These are phyloP conservation scores for Epichloe elymi DNA, from an alignment of 2,329 filamentous ascomycete species.

Conservation along the genomic window DNA sequence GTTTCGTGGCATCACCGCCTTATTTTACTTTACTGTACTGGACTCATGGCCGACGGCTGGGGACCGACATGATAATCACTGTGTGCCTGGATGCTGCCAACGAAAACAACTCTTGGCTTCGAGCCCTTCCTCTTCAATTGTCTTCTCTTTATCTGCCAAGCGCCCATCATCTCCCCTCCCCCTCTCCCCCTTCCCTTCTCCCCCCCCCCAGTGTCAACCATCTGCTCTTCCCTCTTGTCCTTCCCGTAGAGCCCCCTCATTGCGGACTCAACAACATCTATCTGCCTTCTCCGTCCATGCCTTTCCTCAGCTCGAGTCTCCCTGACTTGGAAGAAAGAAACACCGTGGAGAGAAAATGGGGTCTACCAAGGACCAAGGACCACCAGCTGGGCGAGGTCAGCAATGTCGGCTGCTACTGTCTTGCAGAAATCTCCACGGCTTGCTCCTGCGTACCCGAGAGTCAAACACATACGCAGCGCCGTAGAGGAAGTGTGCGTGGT, in stretches of 20 bases:
- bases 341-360: background rate
- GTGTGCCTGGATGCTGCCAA: conserved; percentile 1
- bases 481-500: background rate
- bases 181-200: background rate
- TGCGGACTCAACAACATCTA: background rate
- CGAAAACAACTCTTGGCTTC: background rate
- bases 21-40: too few species aligned
- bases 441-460: too few species aligned
- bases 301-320: background rate
- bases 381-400: background rate
- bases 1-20: too few species aligned
- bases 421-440: too few species aligned
- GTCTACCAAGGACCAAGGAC: background rate
- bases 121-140: background rate
- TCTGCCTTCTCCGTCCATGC: background rate
- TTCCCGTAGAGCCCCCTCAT: background rate
- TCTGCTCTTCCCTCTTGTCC: too few species aligned
- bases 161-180: background rate
- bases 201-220: too few species aligned
- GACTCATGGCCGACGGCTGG: too few species aligned
- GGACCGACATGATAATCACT: too few species aligned
- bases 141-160: background rate
- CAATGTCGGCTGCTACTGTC: background rate
- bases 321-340: too few species aligned
- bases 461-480: too few species aligned